phyloP scores from a whole-genome alignment of 331 rosid species.

The Acacia pycnantha region DNA sequence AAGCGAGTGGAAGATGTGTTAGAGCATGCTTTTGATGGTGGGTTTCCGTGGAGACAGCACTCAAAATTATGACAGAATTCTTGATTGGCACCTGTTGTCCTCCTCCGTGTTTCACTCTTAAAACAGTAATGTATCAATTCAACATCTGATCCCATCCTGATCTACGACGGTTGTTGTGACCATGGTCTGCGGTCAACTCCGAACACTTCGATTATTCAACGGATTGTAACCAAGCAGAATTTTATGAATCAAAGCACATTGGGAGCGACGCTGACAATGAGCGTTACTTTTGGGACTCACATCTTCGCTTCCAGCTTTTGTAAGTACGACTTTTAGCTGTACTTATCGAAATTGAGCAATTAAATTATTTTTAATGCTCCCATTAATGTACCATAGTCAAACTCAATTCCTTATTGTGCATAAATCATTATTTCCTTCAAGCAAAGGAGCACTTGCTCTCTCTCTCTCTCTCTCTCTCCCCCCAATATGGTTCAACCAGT shows the following conservation, averaged over 20 bases:
- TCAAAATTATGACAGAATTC: slow-evolving; percentile 65
- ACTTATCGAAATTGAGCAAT: slow-evolving; percentile 22
- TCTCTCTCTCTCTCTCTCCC: background rate
- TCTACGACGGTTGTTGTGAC: background rate
- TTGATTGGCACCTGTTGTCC: slow-evolving; percentile 1
- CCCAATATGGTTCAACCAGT: background rate
- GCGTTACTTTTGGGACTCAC: slow-evolving; percentile 10
- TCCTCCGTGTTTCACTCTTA: slow-evolving; percentile 24
- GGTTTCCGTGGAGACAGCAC: slow-evolving; percentile 88
- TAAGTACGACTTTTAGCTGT: slow-evolving; percentile 21
- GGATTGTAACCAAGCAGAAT: slow-evolving; percentile 11
- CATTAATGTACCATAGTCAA: background rate
- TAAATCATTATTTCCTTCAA: slow-evolving; percentile 29
- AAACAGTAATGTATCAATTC: slow-evolving; percentile 27
- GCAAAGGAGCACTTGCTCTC: background rate
- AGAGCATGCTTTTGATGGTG: slow-evolving; percentile 92
- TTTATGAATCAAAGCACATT: slow-evolving; percentile 6
- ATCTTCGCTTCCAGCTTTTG: background rate
- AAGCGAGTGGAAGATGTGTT: slow-evolving; percentile 93
- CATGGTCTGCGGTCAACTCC: background rate
- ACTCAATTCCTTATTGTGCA: slow-evolving; percentile 24
- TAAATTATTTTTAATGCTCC: slow-evolving; percentile 4
- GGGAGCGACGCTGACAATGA: slow-evolving; percentile 28
- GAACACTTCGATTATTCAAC: slow-evolving; percentile 16
- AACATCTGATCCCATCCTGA: slow-evolving; percentile 8